Conservation (phyloP, 768 basidiomycete species). For the Rhizopogon rudus region DNA sequence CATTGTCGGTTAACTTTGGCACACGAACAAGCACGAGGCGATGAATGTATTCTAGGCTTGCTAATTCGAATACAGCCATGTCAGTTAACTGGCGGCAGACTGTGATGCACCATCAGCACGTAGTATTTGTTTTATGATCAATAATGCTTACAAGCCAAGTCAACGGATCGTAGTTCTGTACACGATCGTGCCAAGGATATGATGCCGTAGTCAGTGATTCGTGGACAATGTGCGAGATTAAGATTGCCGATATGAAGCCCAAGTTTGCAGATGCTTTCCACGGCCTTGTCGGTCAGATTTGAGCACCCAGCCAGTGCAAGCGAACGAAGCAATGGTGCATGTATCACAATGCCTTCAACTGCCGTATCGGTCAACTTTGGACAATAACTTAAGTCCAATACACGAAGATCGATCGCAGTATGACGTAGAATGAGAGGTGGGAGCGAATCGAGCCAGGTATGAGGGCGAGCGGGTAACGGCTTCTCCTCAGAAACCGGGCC, state of each 20-base stretch:
- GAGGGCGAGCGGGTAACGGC: slow-evolving; percentile 50
- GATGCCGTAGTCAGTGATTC: slow-evolving; percentile 76
- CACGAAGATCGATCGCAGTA: slow-evolving; percentile 67
- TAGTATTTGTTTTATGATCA: slow-evolving; percentile 6
- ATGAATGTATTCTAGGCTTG: slow-evolving; percentile 60
- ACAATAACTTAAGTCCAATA: slow-evolving; percentile 76
- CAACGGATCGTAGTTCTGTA: slow-evolving; percentile 70
- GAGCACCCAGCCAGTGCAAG: slow-evolving; percentile 76
- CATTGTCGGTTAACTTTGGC: slow-evolving; percentile 79
- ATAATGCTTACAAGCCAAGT: slow-evolving; percentile 71
- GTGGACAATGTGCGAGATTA: slow-evolving; percentile 73
- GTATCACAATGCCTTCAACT: slow-evolving; percentile 66
- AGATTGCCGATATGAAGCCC: slow-evolving; percentile 75
- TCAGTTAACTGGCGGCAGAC: slow-evolving; percentile 85
- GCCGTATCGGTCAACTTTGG: slow-evolving; percentile 67
- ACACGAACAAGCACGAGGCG: slow-evolving; percentile 80
- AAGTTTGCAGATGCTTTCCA: slow-evolving; percentile 65
- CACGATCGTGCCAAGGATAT: slow-evolving; percentile 67
- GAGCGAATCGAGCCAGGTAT: slow-evolving; percentile 57
- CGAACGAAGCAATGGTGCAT: slow-evolving; percentile 73
- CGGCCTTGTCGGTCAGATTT: slow-evolving; percentile 63
- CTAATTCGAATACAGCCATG: slow-evolving; percentile 77
- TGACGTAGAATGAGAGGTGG: slow-evolving; percentile 61
- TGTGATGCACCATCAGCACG: slow-evolving; percentile 27
- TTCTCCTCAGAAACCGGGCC: slow-evolving; percentile 27